Conservation (phyloP, 73 alveolate species). For the Effrenium voratum region DNA sequence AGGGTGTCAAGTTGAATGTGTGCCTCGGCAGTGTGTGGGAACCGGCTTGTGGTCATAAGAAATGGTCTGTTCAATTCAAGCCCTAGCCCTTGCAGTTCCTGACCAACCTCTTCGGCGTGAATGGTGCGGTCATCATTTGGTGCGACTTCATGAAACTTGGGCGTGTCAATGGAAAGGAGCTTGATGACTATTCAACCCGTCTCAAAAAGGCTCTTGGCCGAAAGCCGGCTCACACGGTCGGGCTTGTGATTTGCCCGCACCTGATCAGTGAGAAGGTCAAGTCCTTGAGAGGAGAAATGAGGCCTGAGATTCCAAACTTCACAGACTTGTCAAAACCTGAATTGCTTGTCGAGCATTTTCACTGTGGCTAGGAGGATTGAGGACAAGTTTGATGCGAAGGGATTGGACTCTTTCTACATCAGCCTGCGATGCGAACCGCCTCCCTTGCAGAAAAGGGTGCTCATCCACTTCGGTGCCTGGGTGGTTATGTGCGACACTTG, state of each 20-base stretch:
- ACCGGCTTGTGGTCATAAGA: too few species aligned
- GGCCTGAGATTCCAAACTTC: neutral
- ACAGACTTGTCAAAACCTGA: neutral
- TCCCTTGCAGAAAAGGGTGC: neutral
- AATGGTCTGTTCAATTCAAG: too few species aligned
- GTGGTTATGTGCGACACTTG: neutral
- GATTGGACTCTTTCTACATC: neutral
- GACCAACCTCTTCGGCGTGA: neutral
- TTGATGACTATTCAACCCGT: neutral
- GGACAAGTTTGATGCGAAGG: constrained; percentile 16
- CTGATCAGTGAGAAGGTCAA: neutral
- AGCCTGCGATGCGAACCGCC: neutral
- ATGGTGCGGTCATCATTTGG: neutral
- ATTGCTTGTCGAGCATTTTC: neutral
- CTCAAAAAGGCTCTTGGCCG: constrained; percentile 1
- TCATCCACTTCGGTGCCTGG: neutral
- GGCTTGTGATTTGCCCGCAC: neutral
- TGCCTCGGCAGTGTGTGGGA: too few species aligned
- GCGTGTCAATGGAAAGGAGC: neutral
- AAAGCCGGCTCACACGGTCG: neutral
- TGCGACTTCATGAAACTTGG: constrained; percentile 26
- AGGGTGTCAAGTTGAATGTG: too few species aligned
- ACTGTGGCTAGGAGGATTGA: neutral
- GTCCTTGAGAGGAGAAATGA: neutral
- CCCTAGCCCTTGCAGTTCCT: constrained; percentile 1